Percentiles rank a stretch among this genome's conserved stretches.
These are phyloP conservation scores for Larix kaempferi DNA, from an alignment of 75 land plant species.

Conservation along the genomic window DNA sequence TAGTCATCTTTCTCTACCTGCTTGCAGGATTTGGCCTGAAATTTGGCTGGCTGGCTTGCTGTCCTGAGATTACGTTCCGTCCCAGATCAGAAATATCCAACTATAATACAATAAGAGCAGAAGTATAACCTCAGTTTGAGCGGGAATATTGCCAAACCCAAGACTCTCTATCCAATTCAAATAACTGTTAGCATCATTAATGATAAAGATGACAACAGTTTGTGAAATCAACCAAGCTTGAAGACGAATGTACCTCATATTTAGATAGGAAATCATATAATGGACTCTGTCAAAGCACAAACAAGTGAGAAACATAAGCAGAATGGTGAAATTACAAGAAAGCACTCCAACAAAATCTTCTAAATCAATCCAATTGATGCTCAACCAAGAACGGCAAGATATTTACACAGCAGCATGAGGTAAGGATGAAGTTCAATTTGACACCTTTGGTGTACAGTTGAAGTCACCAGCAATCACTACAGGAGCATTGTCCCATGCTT, in stretches of 20 bases:
- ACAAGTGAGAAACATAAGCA: neutral
- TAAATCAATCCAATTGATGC: neutral
- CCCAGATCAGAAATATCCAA: constrained; percentile 44
- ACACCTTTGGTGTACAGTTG: constrained; percentile 74
- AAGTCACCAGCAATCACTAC: constrained; percentile 84
- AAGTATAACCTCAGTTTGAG: neutral
- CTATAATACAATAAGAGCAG: constrained; percentile 19
- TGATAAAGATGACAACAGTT: neutral
- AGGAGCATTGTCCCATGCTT: constrained; percentile 72
- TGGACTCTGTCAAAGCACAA: constrained; percentile 48
- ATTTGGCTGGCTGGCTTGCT: constrained; percentile 1
- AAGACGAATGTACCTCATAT: constrained; percentile 42
- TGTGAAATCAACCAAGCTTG: neutral
- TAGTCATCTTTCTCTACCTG: constrained; percentile 1
- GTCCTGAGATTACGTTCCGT: constrained; percentile 61
- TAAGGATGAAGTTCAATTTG: constrained; percentile 1
- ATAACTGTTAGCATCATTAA: neutral
- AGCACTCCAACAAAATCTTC: neutral
- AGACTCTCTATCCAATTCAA: neutral
- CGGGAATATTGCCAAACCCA: neutral
- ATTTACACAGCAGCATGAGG: neutral
- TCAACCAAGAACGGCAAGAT: neutral
- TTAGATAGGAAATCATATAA: constrained; percentile 59
- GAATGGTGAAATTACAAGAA: neutral
- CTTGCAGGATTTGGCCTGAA: neutral